phyloP scores from a whole-genome alignment of 129 eudicot species.

The Arctium lappa region DNA sequence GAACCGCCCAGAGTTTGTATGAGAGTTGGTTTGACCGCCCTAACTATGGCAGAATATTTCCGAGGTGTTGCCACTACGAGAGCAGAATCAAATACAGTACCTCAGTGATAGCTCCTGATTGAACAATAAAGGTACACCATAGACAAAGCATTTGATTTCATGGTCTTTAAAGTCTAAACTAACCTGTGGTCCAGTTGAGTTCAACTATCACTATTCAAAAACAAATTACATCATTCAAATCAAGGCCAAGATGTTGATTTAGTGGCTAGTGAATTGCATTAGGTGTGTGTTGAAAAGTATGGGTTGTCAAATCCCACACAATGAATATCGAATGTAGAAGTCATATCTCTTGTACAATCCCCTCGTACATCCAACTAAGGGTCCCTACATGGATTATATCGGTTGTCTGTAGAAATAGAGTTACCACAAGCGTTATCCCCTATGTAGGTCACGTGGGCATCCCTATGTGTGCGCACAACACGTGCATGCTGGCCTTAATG shows the following conservation, averaged over 20 bases:
- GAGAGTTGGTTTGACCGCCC: not conserved
- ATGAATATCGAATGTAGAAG: not conserved
- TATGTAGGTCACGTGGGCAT: not conserved
- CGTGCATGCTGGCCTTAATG: not conserved
- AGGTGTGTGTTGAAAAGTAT: not conserved
- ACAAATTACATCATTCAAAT: not conserved
- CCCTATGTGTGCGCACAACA: not conserved
- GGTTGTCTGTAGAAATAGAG: not conserved
- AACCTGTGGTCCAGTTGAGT: not conserved
- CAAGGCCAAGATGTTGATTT: not conserved
- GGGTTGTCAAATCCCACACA: not conserved
- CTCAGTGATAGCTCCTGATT: not conserved
- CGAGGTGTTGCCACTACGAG: not conserved
- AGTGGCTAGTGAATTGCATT: not conserved
- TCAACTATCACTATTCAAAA: not conserved
- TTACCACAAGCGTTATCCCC: not conserved
- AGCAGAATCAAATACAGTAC: not conserved
- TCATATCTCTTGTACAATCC: not conserved
- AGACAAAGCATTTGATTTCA: not conserved
- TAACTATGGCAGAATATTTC: not conserved
- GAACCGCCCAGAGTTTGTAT: not conserved
- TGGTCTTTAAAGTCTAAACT: not conserved
- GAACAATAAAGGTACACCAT: not conserved
- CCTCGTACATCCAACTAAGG: not conserved
- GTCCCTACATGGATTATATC: not conserved